These are phyloP conservation scores for sunflower (Helianthus annuus) DNA, from an alignment of 129 eudicot species.

Conservation along the genomic window DNA sequence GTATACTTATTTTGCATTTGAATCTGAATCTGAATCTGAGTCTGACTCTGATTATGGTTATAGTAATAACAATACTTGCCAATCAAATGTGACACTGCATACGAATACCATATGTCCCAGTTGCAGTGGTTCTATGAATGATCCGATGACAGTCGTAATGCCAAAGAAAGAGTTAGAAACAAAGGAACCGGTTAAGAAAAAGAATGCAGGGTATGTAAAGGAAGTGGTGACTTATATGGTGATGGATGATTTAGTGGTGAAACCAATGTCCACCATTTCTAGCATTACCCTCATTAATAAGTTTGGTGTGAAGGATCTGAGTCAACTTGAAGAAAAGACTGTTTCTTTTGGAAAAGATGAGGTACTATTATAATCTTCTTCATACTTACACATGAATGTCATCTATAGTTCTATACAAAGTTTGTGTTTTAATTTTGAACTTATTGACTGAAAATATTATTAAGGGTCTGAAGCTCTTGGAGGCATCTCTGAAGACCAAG, in stretches of 20 bases:
- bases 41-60: no score
- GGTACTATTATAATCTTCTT: neutral
- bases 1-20: no score
- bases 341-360: conserved; percentile 17
- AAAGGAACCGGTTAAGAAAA: neutral
- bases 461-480: conserved; percentile 12
- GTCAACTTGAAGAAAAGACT: conserved; percentile 7
- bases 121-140: neutral
- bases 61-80: no score
- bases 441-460: neutral
- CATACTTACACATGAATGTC: no score
- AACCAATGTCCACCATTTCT: conserved; percentile 16
- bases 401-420: no score
- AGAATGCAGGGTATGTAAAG: neutral
- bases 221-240: conserved; percentile 18
- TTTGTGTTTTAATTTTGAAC: neutral
- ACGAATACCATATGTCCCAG: neutral
- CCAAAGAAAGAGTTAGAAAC: neutral
- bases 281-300: conserved; percentile 9
- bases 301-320: conserved; percentile 9
- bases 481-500: conserved; percentile 7
- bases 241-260: conserved; percentile 14
- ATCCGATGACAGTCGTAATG: neutral
- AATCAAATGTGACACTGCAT: neutral
- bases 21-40: no score